A percentile compares a stretch with the other conserved stretches of the same genome.
Conservation (phyloP, 257 asterid species). For the Solanum medicagineum region DNA sequence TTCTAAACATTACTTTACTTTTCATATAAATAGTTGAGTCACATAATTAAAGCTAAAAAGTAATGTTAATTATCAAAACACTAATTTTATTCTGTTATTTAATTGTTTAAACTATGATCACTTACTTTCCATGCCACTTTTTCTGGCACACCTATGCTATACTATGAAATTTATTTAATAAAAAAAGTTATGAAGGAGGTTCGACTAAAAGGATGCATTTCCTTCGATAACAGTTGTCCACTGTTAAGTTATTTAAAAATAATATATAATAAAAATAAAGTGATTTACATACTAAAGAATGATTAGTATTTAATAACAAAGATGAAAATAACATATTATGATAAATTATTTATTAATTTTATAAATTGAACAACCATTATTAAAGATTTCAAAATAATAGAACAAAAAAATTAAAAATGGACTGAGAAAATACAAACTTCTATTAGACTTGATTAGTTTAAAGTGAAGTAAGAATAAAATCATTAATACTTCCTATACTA, state of each 20-base stretch:
- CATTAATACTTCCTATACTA: background rate
- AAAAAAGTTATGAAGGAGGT: background rate
- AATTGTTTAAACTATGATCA: background rate
- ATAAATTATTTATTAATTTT: no score
- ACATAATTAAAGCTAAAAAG: background rate
- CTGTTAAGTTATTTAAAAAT: no score
- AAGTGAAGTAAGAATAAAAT: background rate
- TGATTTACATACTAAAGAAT: no score
- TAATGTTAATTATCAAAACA: background rate
- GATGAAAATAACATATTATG: no score
- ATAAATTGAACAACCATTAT: no score
- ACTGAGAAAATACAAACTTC: no score
- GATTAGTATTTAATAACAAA: no score
- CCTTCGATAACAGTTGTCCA: no score
- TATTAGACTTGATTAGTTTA: background rate
- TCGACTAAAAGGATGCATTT: no score
- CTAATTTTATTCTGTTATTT: background rate
- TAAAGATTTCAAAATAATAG: no score
- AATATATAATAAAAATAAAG: no score
- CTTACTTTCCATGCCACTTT: background rate
- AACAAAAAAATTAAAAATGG: no score
- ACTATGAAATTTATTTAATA: background rate
- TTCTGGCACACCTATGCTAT: background rate
- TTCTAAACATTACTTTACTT: background rate
- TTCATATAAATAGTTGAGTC: background rate